Evolutionary conservation across 108 stramenopile genomes (phyloP).

Genomic region (Craspedostauros australis): DNA sequence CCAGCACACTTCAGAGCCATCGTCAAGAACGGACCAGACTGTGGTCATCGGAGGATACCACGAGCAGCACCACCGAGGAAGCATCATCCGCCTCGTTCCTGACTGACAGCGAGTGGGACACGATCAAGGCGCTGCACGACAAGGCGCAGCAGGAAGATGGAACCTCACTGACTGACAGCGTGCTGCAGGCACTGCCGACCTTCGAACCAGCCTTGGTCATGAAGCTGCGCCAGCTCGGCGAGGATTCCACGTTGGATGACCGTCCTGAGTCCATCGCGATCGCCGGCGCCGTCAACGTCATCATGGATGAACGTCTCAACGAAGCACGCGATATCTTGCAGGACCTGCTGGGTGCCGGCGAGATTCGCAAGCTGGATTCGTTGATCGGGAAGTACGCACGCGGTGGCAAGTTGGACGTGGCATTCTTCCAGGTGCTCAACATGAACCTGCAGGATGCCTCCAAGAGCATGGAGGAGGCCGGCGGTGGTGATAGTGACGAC

Average conservation of each 20-base stretch:
- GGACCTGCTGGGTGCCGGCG: conserved; percentile 58
- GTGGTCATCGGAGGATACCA: no score
- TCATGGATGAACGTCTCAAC: conserved; percentile 48
- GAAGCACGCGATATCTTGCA: conserved; percentile 48
- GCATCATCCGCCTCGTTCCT: no score
- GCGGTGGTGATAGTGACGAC: neutral
- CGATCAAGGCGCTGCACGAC: conserved; percentile 8
- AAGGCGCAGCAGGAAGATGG: conserved; percentile 7
- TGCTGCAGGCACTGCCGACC: conserved; percentile 23
- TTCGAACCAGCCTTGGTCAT: conserved; percentile 30
- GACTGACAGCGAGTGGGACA: conserved; percentile 17
- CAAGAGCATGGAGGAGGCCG: conserved; percentile 11
- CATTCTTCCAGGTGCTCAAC: conserved; percentile 73
- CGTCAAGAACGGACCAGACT: no score
- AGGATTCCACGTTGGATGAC: conserved; percentile 3
- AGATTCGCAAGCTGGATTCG: conserved; percentile 76
- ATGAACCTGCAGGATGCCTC: conserved; percentile 74
- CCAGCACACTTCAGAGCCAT: no score
- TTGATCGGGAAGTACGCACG: conserved; percentile 70
- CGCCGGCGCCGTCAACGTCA: conserved; percentile 34
- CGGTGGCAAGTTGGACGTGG: conserved; percentile 69
- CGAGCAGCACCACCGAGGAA: no score
- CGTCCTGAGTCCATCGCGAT: conserved; percentile 18
- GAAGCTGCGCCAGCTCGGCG: conserved; percentile 25
- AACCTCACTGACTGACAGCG: conserved; percentile 8